phyloP scores from a whole-genome alignment of 2,329 filamentous ascomycete genomes.

The Sporothrix euskadiensis region DNA sequence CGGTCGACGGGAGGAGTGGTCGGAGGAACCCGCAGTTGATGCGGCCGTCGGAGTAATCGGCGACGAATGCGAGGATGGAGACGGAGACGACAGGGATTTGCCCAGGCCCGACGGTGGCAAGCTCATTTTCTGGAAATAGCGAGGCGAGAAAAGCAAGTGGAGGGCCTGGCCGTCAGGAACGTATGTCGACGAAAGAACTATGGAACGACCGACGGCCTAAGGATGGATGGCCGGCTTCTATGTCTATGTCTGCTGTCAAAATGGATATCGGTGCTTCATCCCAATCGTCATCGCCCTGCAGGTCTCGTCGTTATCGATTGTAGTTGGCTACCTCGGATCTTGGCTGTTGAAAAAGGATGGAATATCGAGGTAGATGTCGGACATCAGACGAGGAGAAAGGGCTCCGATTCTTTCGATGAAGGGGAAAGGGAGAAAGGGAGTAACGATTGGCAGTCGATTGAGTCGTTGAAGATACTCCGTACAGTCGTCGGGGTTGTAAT shows the following conservation, averaged over 20 bases:
- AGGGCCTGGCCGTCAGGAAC: background rate
- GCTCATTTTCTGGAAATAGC: slow-evolving; percentile 36
- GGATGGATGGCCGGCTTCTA: background rate
- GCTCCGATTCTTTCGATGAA: slow-evolving; percentile 10
- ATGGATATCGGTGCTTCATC: background rate
- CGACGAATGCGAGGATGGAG: slow-evolving; percentile 46
- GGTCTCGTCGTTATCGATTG: background rate
- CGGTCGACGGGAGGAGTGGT: slow-evolving; percentile 53
- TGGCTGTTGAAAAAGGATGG: background rate
- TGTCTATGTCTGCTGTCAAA: background rate
- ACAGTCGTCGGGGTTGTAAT: background rate
- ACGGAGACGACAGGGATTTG: slow-evolving; percentile 52
- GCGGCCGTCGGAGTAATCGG: slow-evolving; percentile 46
- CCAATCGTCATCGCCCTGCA: slow-evolving; percentile 19
- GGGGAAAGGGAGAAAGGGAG: background rate
- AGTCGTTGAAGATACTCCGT: background rate
- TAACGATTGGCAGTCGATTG: background rate
- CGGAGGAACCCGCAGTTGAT: slow-evolving; percentile 53
- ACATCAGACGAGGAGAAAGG: background rate
- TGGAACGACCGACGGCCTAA: background rate
- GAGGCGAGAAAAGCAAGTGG: background rate
- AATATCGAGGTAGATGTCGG: background rate
- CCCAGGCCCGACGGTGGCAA: slow-evolving; percentile 46
- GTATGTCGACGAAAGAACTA: background rate
- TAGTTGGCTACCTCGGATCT: background rate